These are phyloP conservation scores for Kodamaea kakaduensis DNA, from an alignment of 805 yeast genomes.

Conservation along the genomic window DNA sequence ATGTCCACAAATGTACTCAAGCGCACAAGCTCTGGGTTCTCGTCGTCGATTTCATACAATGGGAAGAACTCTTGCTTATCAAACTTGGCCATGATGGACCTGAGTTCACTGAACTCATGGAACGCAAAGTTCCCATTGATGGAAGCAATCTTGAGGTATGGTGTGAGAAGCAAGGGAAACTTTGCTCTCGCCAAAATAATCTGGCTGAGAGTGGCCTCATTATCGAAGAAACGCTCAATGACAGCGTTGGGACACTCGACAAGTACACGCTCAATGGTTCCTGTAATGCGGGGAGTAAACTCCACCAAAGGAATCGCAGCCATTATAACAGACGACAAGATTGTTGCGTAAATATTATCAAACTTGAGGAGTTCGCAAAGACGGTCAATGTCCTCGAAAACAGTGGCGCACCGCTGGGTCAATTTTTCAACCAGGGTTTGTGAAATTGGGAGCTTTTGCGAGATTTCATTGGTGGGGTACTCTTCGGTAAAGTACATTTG, in stretches of 20 bases:
- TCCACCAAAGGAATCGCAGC: conserved; percentile 48
- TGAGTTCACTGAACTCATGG: conserved; percentile 53
- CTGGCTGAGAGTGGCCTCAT: conserved; percentile 40
- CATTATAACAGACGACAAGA: conserved; percentile 42
- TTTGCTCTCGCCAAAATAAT: conserved; percentile 63
- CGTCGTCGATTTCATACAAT: conserved; percentile 47
- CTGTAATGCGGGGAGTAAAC: conserved; percentile 42
- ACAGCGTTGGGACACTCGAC: conserved; percentile 43
- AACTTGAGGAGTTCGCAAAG: conserved; percentile 42
- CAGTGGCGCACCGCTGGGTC: conserved; percentile 37
- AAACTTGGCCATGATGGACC: conserved; percentile 56
- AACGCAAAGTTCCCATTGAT: conserved; percentile 66
- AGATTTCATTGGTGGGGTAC: conserved; percentile 18
- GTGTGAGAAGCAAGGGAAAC: conserved; percentile 61
- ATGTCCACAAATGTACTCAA: conserved; percentile 46
- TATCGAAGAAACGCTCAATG: conserved; percentile 42
- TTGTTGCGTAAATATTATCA: conserved; percentile 50
- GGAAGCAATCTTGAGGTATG: conserved; percentile 57
- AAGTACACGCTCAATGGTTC: conserved; percentile 40
- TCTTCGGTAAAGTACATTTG: conserved; percentile 46
- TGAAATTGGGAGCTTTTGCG: conserved; percentile 13
- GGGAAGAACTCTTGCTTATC: conserved; percentile 34
- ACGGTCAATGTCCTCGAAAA: conserved; percentile 42
- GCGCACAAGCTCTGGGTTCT: conserved; percentile 49
- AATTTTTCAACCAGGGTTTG: conserved; percentile 23